Evolutionary conservation across 345 rosid genomes (phyloP).

Genomic region (Brassica nigra): DNA sequence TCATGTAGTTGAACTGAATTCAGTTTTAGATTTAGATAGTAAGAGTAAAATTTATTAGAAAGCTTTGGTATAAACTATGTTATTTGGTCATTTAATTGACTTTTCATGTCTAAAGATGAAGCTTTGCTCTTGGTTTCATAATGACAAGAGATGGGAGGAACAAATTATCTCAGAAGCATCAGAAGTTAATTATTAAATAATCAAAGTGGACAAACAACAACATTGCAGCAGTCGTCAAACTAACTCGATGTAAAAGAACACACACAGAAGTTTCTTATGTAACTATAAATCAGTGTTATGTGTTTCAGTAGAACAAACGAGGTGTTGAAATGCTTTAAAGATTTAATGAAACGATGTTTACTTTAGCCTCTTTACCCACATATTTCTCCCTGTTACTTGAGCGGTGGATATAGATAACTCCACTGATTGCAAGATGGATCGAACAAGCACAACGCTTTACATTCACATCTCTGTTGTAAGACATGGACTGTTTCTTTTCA

Average conservation of each 20-base stretch:
- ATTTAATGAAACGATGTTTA: slow-evolving; percentile 6
- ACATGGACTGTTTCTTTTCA: slow-evolving; percentile 48
- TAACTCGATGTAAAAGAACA: not conserved
- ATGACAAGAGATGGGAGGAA: not conserved
- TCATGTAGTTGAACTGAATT: too few species aligned
- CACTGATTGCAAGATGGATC: not conserved
- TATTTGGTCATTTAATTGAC: not conserved
- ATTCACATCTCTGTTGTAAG: slow-evolving; percentile 53
- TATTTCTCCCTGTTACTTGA: slow-evolving; percentile 39
- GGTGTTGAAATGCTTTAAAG: slow-evolving; percentile 31
- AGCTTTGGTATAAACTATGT: not conserved
- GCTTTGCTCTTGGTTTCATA: not conserved
- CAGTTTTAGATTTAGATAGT: too few species aligned
- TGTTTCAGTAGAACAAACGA: slow-evolving; percentile 33
- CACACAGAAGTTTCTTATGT: not conserved
- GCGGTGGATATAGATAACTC: slow-evolving; percentile 54
- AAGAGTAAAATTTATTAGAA: too few species aligned
- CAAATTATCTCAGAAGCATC: not conserved
- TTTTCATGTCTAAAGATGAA: not conserved
- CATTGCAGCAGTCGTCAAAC: not conserved
- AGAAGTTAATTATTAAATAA: not conserved
- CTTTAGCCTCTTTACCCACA: slow-evolving; percentile 40
- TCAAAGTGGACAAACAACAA: not conserved
- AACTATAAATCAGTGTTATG: not conserved
- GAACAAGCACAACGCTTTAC: slow-evolving; percentile 55